Evolutionary conservation across 1,139 yeast species (phyloP).

Genomic region (Debaryomycetaceae sp.): DNA sequence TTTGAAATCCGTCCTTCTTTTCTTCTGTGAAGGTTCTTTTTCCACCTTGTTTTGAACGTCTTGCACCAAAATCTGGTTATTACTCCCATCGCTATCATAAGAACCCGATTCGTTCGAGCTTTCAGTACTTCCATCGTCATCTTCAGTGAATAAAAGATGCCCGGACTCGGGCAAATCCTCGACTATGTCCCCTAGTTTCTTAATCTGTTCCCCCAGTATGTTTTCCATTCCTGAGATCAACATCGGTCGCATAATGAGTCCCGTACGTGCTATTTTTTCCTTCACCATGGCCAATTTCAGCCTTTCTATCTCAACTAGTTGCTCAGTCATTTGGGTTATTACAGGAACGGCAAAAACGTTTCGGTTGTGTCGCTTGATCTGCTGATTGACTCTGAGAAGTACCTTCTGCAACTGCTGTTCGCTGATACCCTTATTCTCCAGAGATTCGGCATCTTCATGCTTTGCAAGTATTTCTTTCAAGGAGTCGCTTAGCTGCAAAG

Average conservation of each 20-base stretch:
- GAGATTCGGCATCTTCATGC: conserved; percentile 8
- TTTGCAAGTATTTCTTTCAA: conserved; percentile 12
- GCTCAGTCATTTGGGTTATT: conserved; percentile 35
- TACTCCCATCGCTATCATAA: conserved; percentile 1
- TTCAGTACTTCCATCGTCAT: conserved; percentile 5
- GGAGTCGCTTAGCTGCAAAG: conserved; percentile 16
- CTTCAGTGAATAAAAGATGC: conserved; percentile 18
- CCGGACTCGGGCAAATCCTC: conserved; percentile 33
- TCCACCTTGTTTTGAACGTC: conserved; percentile 8
- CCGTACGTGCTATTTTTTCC: conserved; percentile 22
- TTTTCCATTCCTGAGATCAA: conserved; percentile 22
- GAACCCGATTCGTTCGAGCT: conserved; percentile 1
- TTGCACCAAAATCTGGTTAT: conserved; percentile 8
- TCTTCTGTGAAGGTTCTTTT: conserved; percentile 1
- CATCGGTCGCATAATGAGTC: conserved; percentile 26
- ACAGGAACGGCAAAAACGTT: conserved; percentile 27
- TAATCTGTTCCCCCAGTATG: conserved; percentile 10
- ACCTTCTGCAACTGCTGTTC: conserved; percentile 20
- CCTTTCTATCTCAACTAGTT: conserved; percentile 32
- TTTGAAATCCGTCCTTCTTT: background rate
- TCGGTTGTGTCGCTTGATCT: conserved; percentile 27
- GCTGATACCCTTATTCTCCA: conserved; percentile 8
- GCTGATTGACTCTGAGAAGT: conserved; percentile 24
- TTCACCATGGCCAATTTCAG: conserved; percentile 25
- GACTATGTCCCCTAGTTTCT: conserved; percentile 22